Evolutionary conservation across 176 grass and related monocot species (phyloP).

Genomic region (Oryza australiensis): DNA sequence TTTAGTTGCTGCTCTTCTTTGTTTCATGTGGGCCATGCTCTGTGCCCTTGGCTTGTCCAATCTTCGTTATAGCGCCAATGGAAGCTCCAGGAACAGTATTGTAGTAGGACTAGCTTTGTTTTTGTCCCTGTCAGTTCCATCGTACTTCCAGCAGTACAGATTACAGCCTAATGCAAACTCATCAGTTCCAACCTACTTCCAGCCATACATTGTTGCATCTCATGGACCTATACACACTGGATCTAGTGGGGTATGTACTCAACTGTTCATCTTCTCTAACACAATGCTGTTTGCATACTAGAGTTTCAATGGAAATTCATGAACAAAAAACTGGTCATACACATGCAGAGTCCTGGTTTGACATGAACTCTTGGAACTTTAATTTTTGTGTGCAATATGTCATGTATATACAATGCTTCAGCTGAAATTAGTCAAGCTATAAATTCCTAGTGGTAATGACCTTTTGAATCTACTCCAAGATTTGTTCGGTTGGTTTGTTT

Average conservation of each 20-base stretch:
- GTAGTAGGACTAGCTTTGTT: slow-evolving; percentile 90
- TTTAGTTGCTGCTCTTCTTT: slow-evolving; percentile 90
- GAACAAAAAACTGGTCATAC: background rate
- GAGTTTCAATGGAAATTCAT: background rate
- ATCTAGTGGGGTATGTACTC: slow-evolving; percentile 72
- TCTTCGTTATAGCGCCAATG: slow-evolving; percentile 88
- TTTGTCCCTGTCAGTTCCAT: slow-evolving; percentile 86
- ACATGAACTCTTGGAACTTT: slow-evolving; percentile 1
- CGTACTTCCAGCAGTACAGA: slow-evolving; percentile 90
- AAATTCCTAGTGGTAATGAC: background rate
- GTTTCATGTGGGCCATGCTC: slow-evolving; percentile 98
- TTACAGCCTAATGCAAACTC: slow-evolving; percentile 58
- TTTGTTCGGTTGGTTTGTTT: background rate
- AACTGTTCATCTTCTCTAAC: slow-evolving; percentile 22
- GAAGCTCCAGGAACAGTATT: slow-evolving; percentile 96
- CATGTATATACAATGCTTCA: background rate
- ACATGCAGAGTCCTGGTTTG: background rate
- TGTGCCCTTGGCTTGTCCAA: slow-evolving; percentile 93
- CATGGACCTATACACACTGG: slow-evolving; percentile 81
- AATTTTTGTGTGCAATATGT: background rate
- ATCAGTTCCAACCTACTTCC: slow-evolving; percentile 83
- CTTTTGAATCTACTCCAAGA: background rate
- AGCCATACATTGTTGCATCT: slow-evolving; percentile 80
- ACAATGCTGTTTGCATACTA: background rate
- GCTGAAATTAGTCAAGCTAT: background rate